Base-by-base conservation (phyloP, 2,329 filamentous ascomycete species). In the Chaetoscypha palmicola region DNA sequence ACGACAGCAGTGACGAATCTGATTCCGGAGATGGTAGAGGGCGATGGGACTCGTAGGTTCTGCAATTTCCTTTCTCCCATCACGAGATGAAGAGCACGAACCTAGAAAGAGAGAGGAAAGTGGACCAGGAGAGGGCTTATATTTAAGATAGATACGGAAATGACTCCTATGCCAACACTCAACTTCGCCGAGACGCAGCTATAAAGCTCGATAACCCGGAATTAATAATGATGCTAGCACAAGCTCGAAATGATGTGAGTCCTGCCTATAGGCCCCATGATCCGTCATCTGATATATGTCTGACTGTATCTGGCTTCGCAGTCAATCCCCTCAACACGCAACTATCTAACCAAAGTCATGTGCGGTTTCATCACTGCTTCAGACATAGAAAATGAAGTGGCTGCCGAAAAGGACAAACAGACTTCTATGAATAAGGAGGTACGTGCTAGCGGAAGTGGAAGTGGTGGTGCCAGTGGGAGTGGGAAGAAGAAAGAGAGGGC, bases 171-270 rank as follows among this genome's bases (percentile, higher is more conserved):
- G 52, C 52, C 5, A 43, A 33, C 4, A 42, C 47, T 2, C 47
- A 53, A 38, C 49, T 33, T 22, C 68, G 70, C 11, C 66, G 70
- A 34, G 67, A 70, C 49, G 77, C 77, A 10, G 64, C 72, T 16
- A 64, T 70, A 9, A 68, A 80, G 30, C 68, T 82, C 2, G 73
- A 77, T 50, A 70, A 61, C 20, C 77, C 76, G 0, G 77, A 81
- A 55, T 62, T 75, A 44, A 62, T 82, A 37, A 74, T 78, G 68
- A 77, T 77, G 66, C 70, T 76, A 32, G 73, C 78, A 2, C 68
- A 73, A 51, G 70, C 70, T 50, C 66, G 67, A 22, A 68, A 68
- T 23, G 72, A 78, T 52, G 78, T 81, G 58, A 54, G 73, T 66
- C 14, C 22, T 41, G 17, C 11, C n/a, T 10, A 21, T 44, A 7